Conservation (phyloP, 306 rosid species). For the Oxytropis ochrocephala region DNA sequence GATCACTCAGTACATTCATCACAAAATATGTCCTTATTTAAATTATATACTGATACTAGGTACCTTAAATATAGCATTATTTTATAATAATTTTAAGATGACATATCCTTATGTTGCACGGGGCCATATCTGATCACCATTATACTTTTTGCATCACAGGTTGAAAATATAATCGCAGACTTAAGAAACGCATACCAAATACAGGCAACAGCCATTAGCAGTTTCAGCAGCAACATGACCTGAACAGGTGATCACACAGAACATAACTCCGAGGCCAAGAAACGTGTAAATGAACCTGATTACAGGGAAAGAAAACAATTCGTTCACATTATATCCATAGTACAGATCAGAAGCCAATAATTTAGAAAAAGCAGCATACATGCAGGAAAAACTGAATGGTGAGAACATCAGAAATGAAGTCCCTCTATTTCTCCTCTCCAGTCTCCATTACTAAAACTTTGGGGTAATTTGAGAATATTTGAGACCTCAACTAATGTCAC, state of each 20-base stretch:
- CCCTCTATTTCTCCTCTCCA: too few species aligned
- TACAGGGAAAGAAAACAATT: not conserved
- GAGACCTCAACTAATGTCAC: too few species aligned
- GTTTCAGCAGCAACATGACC: conserved; percentile 84
- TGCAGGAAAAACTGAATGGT: not conserved
- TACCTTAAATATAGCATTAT: not conserved
- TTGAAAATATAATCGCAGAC: not conserved
- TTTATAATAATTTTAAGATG: not conserved
- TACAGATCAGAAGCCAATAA: not conserved
- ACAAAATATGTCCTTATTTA: not conserved
- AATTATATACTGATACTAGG: not conserved
- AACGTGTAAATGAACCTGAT: conserved; percentile 75
- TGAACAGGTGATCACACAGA: conserved; percentile 63
- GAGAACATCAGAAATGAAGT: not conserved
- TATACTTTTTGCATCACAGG: not conserved
- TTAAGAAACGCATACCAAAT: conserved; percentile 59
- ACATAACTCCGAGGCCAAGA: conserved; percentile 59
- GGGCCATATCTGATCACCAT: not conserved
- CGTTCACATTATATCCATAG: not conserved
- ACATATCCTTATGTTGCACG: not conserved
- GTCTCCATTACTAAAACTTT: too few species aligned
- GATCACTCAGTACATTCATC: not conserved
- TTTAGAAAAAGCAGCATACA: not conserved
- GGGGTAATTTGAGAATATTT: too few species aligned
- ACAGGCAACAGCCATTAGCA: conserved; percentile 74